Conservation (phyloP, 768 basidiomycete species). For the Phylloporus arenicola region DNA sequence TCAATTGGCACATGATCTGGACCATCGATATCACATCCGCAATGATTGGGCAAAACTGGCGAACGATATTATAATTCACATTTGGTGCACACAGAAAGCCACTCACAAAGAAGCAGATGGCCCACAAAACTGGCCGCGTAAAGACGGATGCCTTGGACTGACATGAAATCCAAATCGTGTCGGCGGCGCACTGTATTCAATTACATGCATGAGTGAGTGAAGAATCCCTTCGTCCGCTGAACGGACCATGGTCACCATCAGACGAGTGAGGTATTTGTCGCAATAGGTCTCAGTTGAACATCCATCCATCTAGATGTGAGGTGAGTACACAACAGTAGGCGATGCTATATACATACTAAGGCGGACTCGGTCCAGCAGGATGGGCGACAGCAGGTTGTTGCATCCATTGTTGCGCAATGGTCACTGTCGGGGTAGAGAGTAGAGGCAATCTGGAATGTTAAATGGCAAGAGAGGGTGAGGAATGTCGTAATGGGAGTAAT, state of each 20-base stretch:
- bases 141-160: slow-evolving; percentile 1
- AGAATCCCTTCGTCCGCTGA: background rate
- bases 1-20: slow-evolving; percentile 10
- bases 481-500: slow-evolving; percentile 1
- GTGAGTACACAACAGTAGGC: background rate
- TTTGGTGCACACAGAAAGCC: background rate
- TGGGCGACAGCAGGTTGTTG: background rate
- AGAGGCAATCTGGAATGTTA: background rate
- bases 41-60: slow-evolving; percentile 20
- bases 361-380: background rate
- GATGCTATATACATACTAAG: slow-evolving; percentile 7
- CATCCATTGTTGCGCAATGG: slow-evolving; percentile 7
- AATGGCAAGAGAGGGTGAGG: background rate
- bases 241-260: slow-evolving; percentile 5
- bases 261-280: background rate
- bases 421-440: background rate
- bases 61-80: background rate
- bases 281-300: background rate
- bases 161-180: slow-evolving; percentile 4
- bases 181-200: background rate
- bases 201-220: background rate
- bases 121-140: slow-evolving; percentile 10
- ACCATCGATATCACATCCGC: slow-evolving; percentile 20
- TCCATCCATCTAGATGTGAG: slow-evolving; percentile 5
- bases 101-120: slow-evolving; percentile 21